phyloP scores from a whole-genome alignment of 2,329 filamentous ascomycete genomes.

The Pyrenochaeta sp. region DNA sequence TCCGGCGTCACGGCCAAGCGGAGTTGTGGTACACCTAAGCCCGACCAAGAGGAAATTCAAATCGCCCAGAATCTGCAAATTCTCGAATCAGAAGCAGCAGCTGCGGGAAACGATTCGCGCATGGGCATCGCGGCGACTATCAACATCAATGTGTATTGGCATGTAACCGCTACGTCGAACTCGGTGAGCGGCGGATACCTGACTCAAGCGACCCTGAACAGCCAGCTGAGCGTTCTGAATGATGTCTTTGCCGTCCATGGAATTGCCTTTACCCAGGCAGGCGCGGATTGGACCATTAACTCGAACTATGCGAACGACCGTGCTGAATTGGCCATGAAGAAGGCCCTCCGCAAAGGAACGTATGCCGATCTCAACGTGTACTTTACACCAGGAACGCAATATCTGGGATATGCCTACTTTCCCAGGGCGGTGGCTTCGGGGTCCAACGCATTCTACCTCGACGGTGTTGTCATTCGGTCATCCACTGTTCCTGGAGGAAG shows the following conservation, averaged over 20 bases:
- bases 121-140: conserved; percentile 12
- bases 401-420: conserved; percentile 19
- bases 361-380: conserved; percentile 39
- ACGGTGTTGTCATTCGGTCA: conserved; percentile 28
- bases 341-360: conserved; percentile 25
- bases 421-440: conserved; percentile 17
- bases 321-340: conserved; percentile 17
- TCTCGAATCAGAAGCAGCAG: conserved; percentile 14
- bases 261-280: too few relatives aligned
- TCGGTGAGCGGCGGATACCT: background rate
- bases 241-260: conserved; percentile 12
- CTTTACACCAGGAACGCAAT: too few relatives aligned
- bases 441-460: conserved; percentile 23
- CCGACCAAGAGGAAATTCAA: conserved; percentile 17
- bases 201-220: conserved; percentile 4
- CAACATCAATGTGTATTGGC: conserved; percentile 43
- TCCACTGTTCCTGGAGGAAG: conserved; percentile 30
- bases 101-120: conserved; percentile 5
- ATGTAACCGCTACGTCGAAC: conserved; percentile 35
- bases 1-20: conserved; percentile 13
- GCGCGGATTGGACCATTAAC: conserved; percentile 20
- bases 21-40: conserved; percentile 23
- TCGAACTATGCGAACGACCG: conserved; percentile 13
- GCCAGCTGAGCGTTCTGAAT: conserved; percentile 18
- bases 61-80: conserved; percentile 20